A percentile compares a stretch with the other conserved stretches of the same genome.
Evolutionary conservation across 2,329 filamentous ascomycete genomes (phyloP).

Genomic region (Neocucurbitaria cava): DNA sequence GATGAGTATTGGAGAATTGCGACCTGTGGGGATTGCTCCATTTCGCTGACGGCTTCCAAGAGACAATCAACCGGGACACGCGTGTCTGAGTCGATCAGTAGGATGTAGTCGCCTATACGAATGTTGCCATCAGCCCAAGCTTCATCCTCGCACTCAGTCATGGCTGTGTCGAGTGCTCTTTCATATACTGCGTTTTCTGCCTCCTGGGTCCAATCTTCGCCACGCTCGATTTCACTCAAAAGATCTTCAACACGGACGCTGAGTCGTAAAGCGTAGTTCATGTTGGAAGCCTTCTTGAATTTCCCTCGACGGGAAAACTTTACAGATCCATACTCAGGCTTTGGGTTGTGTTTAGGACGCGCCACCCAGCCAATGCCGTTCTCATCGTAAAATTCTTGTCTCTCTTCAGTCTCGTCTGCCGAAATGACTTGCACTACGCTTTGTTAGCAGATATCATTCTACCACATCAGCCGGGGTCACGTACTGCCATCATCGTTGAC

Average conservation of each 20-base stretch:
- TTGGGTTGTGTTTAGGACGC: slow-evolving; percentile 52
- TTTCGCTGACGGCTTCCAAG: slow-evolving; percentile 79
- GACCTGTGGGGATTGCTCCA: slow-evolving; percentile 80
- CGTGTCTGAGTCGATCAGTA: slow-evolving; percentile 60
- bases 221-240: slow-evolving; percentile 48
- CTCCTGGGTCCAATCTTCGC: slow-evolving; percentile 38
- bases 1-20: slow-evolving; percentile 79
- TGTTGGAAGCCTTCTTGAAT: slow-evolving; percentile 67
- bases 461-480: background rate
- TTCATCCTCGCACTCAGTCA: slow-evolving; percentile 70
- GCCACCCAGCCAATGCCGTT: slow-evolving; percentile 60
- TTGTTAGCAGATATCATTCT: slow-evolving; percentile 2
- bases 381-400: slow-evolving; percentile 59
- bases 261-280: slow-evolving; percentile 73
- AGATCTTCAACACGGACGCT: slow-evolving; percentile 69
- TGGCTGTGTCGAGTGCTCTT: slow-evolving; percentile 63
- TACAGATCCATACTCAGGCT: slow-evolving; percentile 20
- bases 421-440: slow-evolving; percentile 62
- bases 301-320: slow-evolving; percentile 42
- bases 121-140: slow-evolving; percentile 83
- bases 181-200: slow-evolving; percentile 45
- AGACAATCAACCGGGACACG: slow-evolving; percentile 72
- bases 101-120: slow-evolving; percentile 82
- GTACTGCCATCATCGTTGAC: slow-evolving; percentile 69
- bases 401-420: slow-evolving; percentile 51